Evolutionary conservation across 2,329 filamentous ascomycete species (phyloP).

Genomic region (Beauveria australis): DNA sequence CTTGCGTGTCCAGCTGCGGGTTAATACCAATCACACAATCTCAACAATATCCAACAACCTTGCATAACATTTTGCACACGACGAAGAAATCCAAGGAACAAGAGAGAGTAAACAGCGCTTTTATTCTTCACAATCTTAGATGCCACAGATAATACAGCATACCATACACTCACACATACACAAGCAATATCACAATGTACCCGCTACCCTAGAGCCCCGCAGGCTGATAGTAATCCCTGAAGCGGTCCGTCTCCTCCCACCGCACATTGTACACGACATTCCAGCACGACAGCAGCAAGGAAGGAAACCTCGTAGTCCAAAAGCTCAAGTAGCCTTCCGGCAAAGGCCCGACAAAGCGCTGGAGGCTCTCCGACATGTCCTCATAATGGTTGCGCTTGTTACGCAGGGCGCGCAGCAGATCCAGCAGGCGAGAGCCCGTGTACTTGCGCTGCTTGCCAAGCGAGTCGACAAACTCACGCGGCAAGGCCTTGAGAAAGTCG

Average conservation of each 20-base stretch:
- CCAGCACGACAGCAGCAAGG: conserved; percentile 70
- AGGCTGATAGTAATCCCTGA: conserved; percentile 62
- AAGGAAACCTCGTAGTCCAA: conserved; percentile 74
- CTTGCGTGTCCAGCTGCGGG: no score
- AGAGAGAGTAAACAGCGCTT: no score
- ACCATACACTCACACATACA: no score
- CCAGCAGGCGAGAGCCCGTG: conserved; percentile 72
- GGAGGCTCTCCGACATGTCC: conserved; percentile 80
- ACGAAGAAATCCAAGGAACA: no score
- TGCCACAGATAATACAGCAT: no score
- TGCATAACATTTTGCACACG: no score
- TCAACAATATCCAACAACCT: no score
- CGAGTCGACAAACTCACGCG: conserved; percentile 76
- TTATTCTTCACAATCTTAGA: no score
- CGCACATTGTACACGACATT: conserved; percentile 60
- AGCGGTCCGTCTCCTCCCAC: conserved; percentile 56
- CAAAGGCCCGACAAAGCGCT: conserved; percentile 58
- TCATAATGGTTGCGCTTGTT: conserved; percentile 99
- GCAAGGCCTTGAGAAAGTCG: conserved; percentile 72
- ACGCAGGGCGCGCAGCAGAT: conserved; percentile 77
- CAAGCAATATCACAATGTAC: neutral
- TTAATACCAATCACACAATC: no score
- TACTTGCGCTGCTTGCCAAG: conserved; percentile 95
- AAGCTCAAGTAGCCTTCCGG: conserved; percentile 77
- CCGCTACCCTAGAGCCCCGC: conserved; percentile 18